Evolutionary conservation across 192 early-diverging fungal genomes (phyloP), one percentile per base, ranked within the genome.

Genomic region (Allomyces arbusculus): DNA sequence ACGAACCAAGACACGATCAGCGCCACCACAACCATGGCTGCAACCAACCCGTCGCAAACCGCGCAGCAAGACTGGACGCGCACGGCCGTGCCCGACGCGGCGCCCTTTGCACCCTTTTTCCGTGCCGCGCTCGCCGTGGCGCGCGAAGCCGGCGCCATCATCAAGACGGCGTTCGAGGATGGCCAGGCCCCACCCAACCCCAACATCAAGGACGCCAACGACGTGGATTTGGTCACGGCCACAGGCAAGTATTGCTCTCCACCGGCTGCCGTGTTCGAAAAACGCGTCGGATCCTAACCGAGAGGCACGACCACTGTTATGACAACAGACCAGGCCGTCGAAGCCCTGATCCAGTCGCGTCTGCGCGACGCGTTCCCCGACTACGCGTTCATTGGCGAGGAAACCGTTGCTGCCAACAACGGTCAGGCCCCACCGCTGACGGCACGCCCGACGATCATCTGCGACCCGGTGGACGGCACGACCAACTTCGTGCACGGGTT

Each of bases 331-430:
- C 33, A 40, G 50, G 79, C 77, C 43, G 91, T 95, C 1, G 91
- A 98, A 64, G 74, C 75, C 58, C 76, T 83, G 40, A 79, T 94
- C 11, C 84, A 87, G 64, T 65, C 69, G 14, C 74, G 79, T 23
- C 75, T 95, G 61, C 75, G 71, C 33, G 44, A 65, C 0, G 71
- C 76, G 10, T 88, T 80, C 72, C 90, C 92, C 2, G 43, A 61
- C 0, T 87, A 92, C 75, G 75, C 74, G 71, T 90, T 98, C 69
- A 88, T 98, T 44, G 94, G 94, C 65, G 89, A 96, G 69, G 92
- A 94, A 68, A 82, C 87, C 4, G 78, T 82, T 24, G 80, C 89
- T 22, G 81, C 73, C 68, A 84, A 40, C 33, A 40, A 40, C 33
- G 33, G 33, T 0, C 33, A 40, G 8, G 33, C 33, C 33, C 33